phyloP scores from a whole-genome alignment of 169 alveolate species.

The Toxoplasma gondii region DNA sequence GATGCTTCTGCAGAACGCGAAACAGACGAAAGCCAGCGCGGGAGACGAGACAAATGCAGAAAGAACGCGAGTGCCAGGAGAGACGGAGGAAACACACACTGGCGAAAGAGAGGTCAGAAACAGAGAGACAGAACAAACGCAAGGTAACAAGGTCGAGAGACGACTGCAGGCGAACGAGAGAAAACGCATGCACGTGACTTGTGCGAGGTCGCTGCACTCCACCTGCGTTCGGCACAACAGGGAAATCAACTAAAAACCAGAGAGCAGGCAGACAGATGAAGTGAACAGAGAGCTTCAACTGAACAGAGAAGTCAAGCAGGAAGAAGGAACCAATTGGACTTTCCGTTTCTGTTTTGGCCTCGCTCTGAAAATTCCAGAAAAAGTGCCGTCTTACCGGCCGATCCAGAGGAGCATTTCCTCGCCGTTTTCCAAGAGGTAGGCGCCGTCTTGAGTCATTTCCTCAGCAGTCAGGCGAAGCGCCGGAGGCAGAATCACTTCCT shows the following conservation, averaged over 20 bases:
- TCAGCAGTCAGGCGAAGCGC: constrained; percentile 82
- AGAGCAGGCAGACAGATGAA: too few relatives aligned
- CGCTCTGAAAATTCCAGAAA: too few relatives aligned
- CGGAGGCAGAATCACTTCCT: constrained; percentile 72
- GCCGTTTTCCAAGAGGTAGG: constrained; percentile 89
- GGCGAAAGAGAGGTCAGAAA: neutral
- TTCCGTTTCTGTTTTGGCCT: too few relatives aligned
- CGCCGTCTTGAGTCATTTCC: constrained; percentile 85
- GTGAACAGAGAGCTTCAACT: too few relatives aligned
- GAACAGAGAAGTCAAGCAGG: too few relatives aligned
- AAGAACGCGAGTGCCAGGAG: neutral
- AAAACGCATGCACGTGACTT: too few relatives aligned
- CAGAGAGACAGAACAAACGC: neutral
- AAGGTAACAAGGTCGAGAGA: neutral
- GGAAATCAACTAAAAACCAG: too few relatives aligned
- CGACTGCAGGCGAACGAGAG: too few relatives aligned
- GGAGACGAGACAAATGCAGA: neutral
- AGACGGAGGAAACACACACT: neutral
- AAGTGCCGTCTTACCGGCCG: constrained; percentile 85
- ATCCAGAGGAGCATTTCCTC: constrained; percentile 89
- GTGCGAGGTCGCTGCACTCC: too few relatives aligned
- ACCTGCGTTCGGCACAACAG: too few relatives aligned
- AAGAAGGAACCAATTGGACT: too few relatives aligned
- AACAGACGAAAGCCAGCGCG: neutral
- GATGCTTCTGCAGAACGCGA: constrained; percentile 68